Conservation (phyloP, 352 stramenopile genomes). For the Phytophthora kernoviae region DNA sequence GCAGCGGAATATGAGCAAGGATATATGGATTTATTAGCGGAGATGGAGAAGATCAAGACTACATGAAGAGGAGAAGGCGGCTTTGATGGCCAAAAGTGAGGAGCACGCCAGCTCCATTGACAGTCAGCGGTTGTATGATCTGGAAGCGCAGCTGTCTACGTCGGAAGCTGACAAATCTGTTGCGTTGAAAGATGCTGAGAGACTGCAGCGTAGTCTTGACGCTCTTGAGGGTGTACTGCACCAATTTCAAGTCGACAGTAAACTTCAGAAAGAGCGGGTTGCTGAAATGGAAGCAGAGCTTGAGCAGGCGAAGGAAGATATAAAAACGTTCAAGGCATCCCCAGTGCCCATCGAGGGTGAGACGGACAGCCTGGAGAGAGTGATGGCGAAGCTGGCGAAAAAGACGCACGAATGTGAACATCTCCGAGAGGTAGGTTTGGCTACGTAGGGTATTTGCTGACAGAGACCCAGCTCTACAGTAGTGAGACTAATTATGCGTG, state of each 20-base stretch:
- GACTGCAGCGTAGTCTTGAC: slow-evolving; percentile 57
- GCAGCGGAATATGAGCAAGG: slow-evolving; percentile 73
- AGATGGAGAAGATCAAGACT: slow-evolving; percentile 55
- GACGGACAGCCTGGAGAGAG: slow-evolving; percentile 53
- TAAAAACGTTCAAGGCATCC: slow-evolving; percentile 18
- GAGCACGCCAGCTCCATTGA: slow-evolving; percentile 56
- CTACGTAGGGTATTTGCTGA: too few species aligned
- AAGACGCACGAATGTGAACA: slow-evolving; percentile 75
- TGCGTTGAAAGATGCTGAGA: slow-evolving; percentile 59
- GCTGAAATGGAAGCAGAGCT: slow-evolving; percentile 53
- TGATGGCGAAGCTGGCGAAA: slow-evolving; percentile 59
- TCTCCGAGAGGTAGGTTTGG: slow-evolving; percentile 56
- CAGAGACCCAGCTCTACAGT: background rate
- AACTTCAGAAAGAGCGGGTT: slow-evolving; percentile 52
- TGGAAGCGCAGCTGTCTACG: slow-evolving; percentile 57
- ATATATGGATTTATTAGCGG: slow-evolving; percentile 58
- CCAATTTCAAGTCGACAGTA: slow-evolving; percentile 69
- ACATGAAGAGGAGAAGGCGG: slow-evolving; percentile 56
- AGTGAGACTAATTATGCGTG: background rate
- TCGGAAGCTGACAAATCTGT: slow-evolving; percentile 68
- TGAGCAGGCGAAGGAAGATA: slow-evolving; percentile 29
- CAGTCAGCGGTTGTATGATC: slow-evolving; percentile 61
- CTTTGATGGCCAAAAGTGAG: slow-evolving; percentile 50
- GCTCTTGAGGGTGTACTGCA: slow-evolving; percentile 65
- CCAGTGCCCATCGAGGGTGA: slow-evolving; percentile 8